Conservation (phyloP, 345 rosid species). For the Raphanus sativus region DNA sequence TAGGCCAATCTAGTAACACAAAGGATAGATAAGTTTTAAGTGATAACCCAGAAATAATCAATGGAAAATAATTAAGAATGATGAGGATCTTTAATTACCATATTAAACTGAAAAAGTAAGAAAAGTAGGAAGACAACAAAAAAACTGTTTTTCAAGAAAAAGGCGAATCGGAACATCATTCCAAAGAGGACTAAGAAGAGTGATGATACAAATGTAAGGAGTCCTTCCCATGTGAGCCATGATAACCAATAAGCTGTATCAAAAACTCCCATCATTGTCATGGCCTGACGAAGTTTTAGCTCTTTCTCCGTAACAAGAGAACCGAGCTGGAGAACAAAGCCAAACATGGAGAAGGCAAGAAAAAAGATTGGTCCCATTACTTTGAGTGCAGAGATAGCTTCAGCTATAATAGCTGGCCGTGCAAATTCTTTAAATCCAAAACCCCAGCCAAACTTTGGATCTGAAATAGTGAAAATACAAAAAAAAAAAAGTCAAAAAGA, state of each 20-base stretch:
- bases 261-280: conserved; percentile 82
- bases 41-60: not conserved
- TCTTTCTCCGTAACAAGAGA: conserved; percentile 77
- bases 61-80: conserved; percentile 16
- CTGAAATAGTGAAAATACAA: conserved; percentile 41
- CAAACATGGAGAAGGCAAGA: conserved; percentile 88
- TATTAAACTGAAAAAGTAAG: conserved; percentile 77
- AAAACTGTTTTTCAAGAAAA: conserved; percentile 82
- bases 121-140: conserved; percentile 64
- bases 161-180: conserved; percentile 82
- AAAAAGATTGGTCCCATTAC: conserved; percentile 65
- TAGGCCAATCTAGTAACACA: conserved; percentile 60
- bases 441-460: conserved; percentile 62
- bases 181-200: conserved; percentile 78
- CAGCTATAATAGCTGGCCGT: conserved; percentile 52
- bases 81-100: conserved; percentile 50
- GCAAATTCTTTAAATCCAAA: conserved; percentile 80
- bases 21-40: not conserved
- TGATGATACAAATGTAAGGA: conserved; percentile 64
- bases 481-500: not conserved
- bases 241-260: conserved; percentile 90
- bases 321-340: conserved; percentile 79
- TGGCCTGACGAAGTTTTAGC: conserved; percentile 95
- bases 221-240: conserved; percentile 88
- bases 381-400: conserved; percentile 39